Evolutionary conservation across 2,329 filamentous ascomycete species (phyloP).

Genomic region (Talaromyces verruculosus): DNA sequence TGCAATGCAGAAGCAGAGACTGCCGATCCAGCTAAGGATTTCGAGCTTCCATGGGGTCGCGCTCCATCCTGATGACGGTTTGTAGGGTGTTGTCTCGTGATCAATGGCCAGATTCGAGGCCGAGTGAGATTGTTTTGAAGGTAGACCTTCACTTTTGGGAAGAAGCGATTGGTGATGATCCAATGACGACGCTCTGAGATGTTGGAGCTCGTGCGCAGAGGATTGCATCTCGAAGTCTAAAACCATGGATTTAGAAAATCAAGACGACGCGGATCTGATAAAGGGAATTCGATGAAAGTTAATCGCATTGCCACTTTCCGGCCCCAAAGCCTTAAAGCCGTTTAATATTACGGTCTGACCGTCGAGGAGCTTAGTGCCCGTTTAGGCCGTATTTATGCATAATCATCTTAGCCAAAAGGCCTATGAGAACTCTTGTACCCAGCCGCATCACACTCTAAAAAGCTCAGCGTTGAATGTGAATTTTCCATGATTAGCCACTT

Average conservation of each 20-base stretch:
- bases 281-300: background rate
- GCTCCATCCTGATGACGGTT: background rate
- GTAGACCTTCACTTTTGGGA: background rate
- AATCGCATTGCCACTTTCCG: background rate
- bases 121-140: background rate
- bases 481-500: background rate
- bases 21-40: background rate
- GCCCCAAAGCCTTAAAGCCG: background rate
- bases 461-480: background rate
- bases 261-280: background rate
- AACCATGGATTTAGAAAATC: background rate
- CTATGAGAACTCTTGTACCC: background rate
- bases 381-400: background rate
- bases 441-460: background rate
- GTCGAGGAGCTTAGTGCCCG: background rate
- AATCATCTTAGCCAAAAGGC: background rate
- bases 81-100: background rate
- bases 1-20: background rate
- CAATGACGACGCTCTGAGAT: background rate
- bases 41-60: background rate
- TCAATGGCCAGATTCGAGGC: background rate
- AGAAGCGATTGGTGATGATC: background rate
- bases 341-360: background rate
- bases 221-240: background rate
- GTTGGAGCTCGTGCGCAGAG: background rate